Conservation (phyloP, 768 basidiomycete species). For the Calocera cornea region DNA sequence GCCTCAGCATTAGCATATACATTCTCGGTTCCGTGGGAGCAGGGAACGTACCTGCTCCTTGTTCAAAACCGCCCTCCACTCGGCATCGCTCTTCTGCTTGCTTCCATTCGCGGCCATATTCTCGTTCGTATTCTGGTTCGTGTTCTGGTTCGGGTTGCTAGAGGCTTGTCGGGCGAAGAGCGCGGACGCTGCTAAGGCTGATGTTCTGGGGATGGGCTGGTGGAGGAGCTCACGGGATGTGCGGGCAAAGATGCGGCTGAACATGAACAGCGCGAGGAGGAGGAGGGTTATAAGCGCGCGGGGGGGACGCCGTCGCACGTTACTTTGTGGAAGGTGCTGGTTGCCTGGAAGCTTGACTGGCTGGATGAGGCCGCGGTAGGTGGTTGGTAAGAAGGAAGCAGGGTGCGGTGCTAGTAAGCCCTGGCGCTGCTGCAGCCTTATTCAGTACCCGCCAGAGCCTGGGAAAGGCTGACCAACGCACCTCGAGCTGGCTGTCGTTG, state of each 20-base stretch:
- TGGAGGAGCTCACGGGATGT: background rate
- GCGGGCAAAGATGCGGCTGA: background rate
- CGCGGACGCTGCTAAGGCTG: background rate
- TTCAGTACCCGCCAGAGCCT: no score
- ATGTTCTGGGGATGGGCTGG: background rate
- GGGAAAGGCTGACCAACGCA: no score
- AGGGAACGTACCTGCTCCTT: slow-evolving; percentile 56
- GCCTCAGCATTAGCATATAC: background rate
- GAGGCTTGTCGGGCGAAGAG: background rate
- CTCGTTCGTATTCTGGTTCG: background rate
- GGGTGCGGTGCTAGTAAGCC: no score
- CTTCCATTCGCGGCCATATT: background rate
- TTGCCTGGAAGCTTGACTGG: no score
- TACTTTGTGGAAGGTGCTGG: background rate
- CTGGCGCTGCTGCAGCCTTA: no score
- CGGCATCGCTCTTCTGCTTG: slow-evolving; percentile 45
- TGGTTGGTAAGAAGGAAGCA: no score
- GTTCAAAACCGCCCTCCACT: slow-evolving; percentile 72
- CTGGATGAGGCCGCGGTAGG: no score
- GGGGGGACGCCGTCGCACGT: background rate
- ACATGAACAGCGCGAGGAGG: background rate
- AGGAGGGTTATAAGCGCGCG: background rate
- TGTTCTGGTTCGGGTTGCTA: background rate
- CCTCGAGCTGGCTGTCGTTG: no score
- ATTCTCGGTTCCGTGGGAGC: background rate